Conservation (phyloP, 106 monocot species). For the Agapanthus africanus region DNA sequence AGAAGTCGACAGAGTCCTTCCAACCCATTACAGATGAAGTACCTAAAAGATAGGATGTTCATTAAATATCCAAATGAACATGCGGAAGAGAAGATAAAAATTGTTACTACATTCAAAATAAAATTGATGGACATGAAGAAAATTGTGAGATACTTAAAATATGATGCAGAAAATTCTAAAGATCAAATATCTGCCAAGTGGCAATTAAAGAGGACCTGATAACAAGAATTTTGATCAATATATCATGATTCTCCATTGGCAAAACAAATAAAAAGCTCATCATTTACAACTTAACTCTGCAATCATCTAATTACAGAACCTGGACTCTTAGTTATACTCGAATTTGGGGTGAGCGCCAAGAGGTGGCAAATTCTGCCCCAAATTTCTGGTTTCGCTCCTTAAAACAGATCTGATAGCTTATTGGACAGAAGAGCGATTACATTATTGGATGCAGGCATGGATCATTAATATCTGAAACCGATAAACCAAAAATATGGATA, state of each 20-base stretch:
- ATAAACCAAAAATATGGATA: background rate
- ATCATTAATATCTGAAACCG: background rate
- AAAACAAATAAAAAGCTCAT: background rate
- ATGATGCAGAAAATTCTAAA: background rate
- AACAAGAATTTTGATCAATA: background rate
- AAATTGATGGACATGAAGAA: background rate
- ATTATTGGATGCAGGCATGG: background rate
- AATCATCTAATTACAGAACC: background rate
- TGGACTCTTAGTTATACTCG: background rate
- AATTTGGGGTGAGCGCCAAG: too few relatives aligned
- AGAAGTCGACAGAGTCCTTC: slow-evolving; percentile 72
- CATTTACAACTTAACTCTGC: background rate
- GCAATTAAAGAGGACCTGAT: background rate
- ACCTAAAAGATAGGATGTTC: slow-evolving; percentile 35
- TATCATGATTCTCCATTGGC: background rate
- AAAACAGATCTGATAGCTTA: background rate
- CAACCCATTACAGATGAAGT: slow-evolving; percentile 85
- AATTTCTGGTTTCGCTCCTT: background rate
- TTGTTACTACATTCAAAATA: background rate
- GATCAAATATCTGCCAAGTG: background rate
- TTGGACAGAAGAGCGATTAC: background rate
- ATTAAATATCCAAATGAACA: background rate
- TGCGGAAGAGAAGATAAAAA: background rate
- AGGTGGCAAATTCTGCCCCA: background rate
- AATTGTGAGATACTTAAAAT: background rate